Percentiles rank a stretch among this genome's conserved stretches.
Conservation (phyloP, 371 early-diverging fungal genomes). For the Mucor indicus region DNA sequence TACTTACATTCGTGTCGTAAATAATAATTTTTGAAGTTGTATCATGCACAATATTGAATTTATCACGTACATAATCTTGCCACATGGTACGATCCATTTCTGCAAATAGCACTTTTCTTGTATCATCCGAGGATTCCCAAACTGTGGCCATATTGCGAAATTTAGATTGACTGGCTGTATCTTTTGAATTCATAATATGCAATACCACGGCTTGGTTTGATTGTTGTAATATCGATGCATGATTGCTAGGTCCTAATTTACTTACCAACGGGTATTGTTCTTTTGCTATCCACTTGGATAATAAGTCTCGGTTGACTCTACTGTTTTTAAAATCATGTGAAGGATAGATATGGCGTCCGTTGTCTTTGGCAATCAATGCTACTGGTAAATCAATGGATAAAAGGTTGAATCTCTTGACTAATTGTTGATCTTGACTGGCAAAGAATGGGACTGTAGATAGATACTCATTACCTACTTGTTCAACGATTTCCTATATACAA, state of each 20-base stretch:
- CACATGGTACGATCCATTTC: slow-evolving; percentile 20
- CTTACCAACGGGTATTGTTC: slow-evolving; percentile 40
- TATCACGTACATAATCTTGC: slow-evolving; percentile 12
- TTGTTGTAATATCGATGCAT: slow-evolving; percentile 29
- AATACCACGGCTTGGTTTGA: slow-evolving; percentile 24
- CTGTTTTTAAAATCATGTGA: slow-evolving; percentile 27
- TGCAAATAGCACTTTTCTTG: slow-evolving; percentile 13
- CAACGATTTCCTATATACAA: slow-evolving; percentile 20
- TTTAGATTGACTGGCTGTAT: slow-evolving; percentile 7
- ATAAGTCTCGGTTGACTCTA: slow-evolving; percentile 10
- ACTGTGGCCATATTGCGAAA: slow-evolving; percentile 17
- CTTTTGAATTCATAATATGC: slow-evolving; percentile 20
- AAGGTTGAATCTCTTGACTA: slow-evolving; percentile 20
- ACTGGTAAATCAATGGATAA: slow-evolving; percentile 25
- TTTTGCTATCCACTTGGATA: slow-evolving; percentile 33
- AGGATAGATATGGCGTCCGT: slow-evolving; percentile 19
- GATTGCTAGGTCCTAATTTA: slow-evolving; percentile 30
- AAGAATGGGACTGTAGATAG: slow-evolving; percentile 29
- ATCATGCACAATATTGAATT: slow-evolving; percentile 7
- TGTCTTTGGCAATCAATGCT: slow-evolving; percentile 36
- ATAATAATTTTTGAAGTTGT: slow-evolving; percentile 11
- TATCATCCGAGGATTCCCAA: slow-evolving; percentile 6
- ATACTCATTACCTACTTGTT: slow-evolving; percentile 23
- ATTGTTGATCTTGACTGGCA: slow-evolving; percentile 22
- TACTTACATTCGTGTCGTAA: not conserved